These are phyloP conservation scores for Sporothrix variecibatus DNA, from an alignment of 2,329 filamentous ascomycete genomes.

Conservation along the genomic window DNA sequence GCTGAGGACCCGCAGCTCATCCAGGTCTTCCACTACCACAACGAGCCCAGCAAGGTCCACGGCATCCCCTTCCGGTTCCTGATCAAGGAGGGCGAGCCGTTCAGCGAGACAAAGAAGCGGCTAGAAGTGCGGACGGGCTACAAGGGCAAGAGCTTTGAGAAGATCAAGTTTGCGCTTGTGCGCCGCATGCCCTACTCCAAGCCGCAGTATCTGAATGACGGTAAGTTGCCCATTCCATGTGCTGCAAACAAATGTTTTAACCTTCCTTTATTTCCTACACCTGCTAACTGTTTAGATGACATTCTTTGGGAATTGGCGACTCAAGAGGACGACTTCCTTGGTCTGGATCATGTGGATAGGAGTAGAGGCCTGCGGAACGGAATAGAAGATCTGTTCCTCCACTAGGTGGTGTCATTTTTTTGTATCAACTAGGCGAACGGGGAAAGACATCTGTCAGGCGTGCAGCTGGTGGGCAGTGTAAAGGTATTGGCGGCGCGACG, in stretches of 20 bases:
- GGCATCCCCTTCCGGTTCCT: conserved; percentile 91
- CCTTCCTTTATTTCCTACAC: neutral
- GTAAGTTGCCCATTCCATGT: conserved; percentile 53
- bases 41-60: conserved; percentile 79
- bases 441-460: neutral
- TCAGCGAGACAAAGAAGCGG: conserved; percentile 91
- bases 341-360: conserved; percentile 67
- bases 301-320: conserved; percentile 55
- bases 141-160: conserved; percentile 97
- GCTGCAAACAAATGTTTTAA: neutral
- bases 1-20: conserved; percentile 63
- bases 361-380: conserved; percentile 61
- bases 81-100: conserved; percentile 80
- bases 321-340: conserved; percentile 62
- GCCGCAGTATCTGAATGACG: conserved; percentile 82
- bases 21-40: conserved; percentile 88
- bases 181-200: conserved; percentile 71
- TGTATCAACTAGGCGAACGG: neutral
- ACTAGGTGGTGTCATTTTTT: conserved; percentile 32
- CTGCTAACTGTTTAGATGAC: conserved; percentile 52
- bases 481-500: neutral
- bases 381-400: conserved; percentile 63
- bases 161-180: conserved; percentile 92
- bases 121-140: conserved; percentile 88
- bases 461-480: neutral